A percentile compares a stretch with the other conserved stretches of the same genome.
phyloP scores from a whole-genome alignment of 164 flowering plant genomes.

The Dillenia turbinata region DNA sequence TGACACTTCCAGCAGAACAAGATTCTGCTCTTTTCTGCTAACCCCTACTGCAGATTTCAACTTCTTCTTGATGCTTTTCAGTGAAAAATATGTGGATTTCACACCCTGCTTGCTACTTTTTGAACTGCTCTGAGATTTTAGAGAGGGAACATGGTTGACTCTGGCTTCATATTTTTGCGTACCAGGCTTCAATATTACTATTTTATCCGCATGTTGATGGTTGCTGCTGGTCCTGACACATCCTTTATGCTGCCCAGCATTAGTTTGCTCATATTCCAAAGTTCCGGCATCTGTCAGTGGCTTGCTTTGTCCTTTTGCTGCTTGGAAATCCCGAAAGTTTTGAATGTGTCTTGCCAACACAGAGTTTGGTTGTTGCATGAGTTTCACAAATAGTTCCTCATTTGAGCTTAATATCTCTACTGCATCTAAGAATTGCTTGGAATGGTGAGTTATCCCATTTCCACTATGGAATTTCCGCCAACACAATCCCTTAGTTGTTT shows the following conservation, averaged over 20 bases:
- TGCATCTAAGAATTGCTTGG: constrained; percentile 32
- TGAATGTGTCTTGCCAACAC: constrained; percentile 39
- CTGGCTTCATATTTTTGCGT: constrained; percentile 23
- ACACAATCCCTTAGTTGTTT: constrained; percentile 46
- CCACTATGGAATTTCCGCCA: constrained; percentile 27
- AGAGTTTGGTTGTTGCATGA: constrained; percentile 56
- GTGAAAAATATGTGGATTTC: constrained; percentile 47
- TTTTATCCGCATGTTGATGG: constrained; percentile 41
- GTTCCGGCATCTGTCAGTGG: constrained; percentile 18
- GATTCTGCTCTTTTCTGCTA: constrained; percentile 39
- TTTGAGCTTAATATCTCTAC: constrained; percentile 37
- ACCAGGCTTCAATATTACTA: constrained; percentile 79
- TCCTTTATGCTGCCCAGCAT: constrained; percentile 23
- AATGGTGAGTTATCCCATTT: constrained; percentile 26
- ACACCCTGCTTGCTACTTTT: constrained; percentile 21
- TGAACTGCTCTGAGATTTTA: constrained; percentile 17
- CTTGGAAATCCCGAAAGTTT: constrained; percentile 27
- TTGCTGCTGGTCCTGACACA: constrained; percentile 16
- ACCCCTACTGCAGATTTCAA: constrained; percentile 56
- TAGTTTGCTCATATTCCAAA: constrained; percentile 14
- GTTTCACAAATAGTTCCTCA: constrained; percentile 45
- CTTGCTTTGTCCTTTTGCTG: constrained; percentile 23
- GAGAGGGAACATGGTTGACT: constrained; percentile 17
- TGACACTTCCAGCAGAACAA: constrained; percentile 24
- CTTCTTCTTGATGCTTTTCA: constrained; percentile 63